phyloP scores from a whole-genome alignment of 2,329 filamentous ascomycete genomes.

The Fusarium mangiferae region DNA sequence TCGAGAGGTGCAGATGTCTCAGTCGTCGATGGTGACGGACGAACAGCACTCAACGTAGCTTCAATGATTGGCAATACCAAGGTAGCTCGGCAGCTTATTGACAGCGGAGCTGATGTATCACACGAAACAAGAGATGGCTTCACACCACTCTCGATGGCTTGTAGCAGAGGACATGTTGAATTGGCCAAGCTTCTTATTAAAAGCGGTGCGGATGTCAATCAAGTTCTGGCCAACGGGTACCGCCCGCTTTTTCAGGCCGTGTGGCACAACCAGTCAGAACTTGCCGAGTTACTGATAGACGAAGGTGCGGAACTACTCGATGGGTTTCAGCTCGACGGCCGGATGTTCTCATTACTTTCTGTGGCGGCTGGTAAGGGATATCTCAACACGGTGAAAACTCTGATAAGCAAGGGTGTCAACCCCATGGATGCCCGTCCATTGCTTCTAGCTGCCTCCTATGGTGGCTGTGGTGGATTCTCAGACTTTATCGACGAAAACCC shows the following conservation, averaged over 20 bases:
- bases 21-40: rapidly evolving
- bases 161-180: rapidly evolving
- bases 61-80: rapidly evolving
- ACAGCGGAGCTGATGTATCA: neutral
- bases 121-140: rapidly evolving
- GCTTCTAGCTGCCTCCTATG: rapidly evolving
- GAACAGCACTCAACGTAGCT: rapidly evolving
- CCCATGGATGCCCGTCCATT: too few relatives aligned
- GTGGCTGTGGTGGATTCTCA: too few relatives aligned
- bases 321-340: rapidly evolving
- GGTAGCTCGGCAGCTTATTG: neutral
- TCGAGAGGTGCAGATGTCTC: neutral
- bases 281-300: neutral
- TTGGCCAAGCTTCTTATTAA: rapidly evolving
- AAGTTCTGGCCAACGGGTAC: rapidly evolving
- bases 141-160: neutral
- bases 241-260: rapidly evolving
- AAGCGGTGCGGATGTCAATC: neutral
- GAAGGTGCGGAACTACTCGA: rapidly evolving
- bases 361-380: rapidly evolving
- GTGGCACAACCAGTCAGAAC: rapidly evolving
- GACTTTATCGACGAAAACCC: too few relatives aligned
- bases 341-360: rapidly evolving
- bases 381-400: rapidly evolving
- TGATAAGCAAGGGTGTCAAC: too few relatives aligned